Percentiles rank a stretch among this genome's conserved stretches.
Evolutionary conservation across 106 monocot genomes (phyloP).

Genomic region (Dioscorea alata): DNA sequence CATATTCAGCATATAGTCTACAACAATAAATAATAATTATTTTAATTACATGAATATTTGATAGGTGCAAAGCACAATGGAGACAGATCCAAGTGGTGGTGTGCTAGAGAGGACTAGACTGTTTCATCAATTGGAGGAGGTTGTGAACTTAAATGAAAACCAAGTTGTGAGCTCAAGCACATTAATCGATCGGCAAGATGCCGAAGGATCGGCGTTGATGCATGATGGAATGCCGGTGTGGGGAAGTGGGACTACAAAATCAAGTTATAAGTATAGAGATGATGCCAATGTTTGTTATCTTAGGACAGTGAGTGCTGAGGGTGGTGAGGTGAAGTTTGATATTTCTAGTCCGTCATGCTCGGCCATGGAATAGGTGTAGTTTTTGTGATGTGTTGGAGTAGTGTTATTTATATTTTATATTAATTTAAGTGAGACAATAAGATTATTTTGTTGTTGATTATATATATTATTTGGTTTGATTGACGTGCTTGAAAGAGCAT

Average conservation of each 20-base stretch:
- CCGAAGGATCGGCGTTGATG: conserved; percentile 26
- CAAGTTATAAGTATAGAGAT: conserved; percentile 16
- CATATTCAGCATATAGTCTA: too few species aligned
- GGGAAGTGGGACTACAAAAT: conserved; percentile 19
- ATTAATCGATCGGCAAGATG: conserved; percentile 20
- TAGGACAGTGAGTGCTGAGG: conserved; percentile 17
- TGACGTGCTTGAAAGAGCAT: too few species aligned
- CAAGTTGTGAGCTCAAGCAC: conserved; percentile 7
- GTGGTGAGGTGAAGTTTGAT: conserved; percentile 12
- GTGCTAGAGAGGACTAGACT: conserved; percentile 14
- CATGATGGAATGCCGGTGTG: conserved; percentile 9
- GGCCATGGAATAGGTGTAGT: not conserved
- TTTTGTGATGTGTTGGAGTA: too few species aligned
- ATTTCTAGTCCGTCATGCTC: conserved; percentile 8
- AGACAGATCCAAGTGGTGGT: conserved; percentile 3
- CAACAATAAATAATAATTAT: too few species aligned
- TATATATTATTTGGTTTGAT: too few species aligned
- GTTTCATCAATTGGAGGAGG: conserved; percentile 19
- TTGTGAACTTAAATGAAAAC: not conserved
- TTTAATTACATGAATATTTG: too few species aligned
- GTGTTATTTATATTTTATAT: too few species aligned
- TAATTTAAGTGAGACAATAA: too few species aligned
- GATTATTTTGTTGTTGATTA: too few species aligned
- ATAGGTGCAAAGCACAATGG: conserved; percentile 8
- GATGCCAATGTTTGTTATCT: conserved; percentile 18